These are phyloP conservation scores for Malus sylvestris DNA, from an alignment of 306 rosid genomes.

Conservation along the genomic window DNA sequence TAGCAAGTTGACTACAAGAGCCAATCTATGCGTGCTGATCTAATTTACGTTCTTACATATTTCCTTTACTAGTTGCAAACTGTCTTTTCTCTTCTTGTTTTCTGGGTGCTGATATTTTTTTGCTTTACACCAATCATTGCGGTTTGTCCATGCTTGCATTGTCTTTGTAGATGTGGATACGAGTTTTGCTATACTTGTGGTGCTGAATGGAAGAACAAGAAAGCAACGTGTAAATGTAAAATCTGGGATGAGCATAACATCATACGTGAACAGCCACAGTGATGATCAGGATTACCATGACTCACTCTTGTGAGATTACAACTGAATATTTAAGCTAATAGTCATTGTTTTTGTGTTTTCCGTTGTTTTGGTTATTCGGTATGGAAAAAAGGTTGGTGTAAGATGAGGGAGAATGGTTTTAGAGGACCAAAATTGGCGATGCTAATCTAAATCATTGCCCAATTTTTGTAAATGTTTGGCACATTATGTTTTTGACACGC, in stretches of 20 bases:
- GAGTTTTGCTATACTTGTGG: conserved; percentile 84
- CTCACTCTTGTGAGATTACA: neutral
- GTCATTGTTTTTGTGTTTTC: neutral
- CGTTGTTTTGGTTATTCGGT: neutral
- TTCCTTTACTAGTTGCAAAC: neutral
- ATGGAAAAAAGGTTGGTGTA: neutral
- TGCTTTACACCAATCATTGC: neutral
- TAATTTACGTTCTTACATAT: neutral
- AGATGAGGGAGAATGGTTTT: neutral
- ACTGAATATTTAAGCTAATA: neutral
- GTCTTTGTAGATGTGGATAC: conserved; percentile 56
- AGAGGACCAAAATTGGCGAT: neutral
- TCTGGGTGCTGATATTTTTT: neutral
- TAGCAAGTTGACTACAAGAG: neutral
- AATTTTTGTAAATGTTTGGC: neutral
- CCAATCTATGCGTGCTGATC: neutral
- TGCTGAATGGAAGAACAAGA: conserved; percentile 69
- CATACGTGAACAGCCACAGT: conserved; percentile 15
- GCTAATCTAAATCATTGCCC: neutral
- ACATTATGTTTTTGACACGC: neutral
- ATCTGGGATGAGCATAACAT: conserved; percentile 62
- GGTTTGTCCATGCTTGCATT: neutral
- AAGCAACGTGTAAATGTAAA: conserved; percentile 62
- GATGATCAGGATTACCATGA: neutral
- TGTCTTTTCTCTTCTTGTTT: too few relatives aligned